Evolutionary conservation across 2,329 filamentous ascomycete species (phyloP), one percentile per base, ranked within the genome.

Genomic region (Claviceps citrina): DNA sequence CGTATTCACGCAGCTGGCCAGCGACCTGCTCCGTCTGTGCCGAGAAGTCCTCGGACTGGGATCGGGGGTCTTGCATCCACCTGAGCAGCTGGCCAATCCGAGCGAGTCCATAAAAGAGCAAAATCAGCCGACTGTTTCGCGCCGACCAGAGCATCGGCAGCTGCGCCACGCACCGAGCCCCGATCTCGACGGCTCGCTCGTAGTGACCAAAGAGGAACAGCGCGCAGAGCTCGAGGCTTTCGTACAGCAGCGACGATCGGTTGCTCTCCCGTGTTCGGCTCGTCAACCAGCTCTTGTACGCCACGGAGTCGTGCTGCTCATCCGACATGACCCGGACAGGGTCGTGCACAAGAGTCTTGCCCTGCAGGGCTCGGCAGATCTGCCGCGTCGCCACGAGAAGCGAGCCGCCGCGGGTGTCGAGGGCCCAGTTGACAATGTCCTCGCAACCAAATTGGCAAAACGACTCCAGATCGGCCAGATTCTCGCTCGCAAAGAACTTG

Each of bases 371-470:
- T 36, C 80, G 72, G 38, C 70, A 72, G 19, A 73, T 68, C 53
- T 87, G 82, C 37, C 78, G 65, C 3, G 79, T 66, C 3, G 72
- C 69, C 44, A 81, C 72, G 6, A 87, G 62, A 38, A 85, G 64
- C 0, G 76, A 75, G 2, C 83, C 83, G 13, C 83, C 83, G 43
- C 81, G 69, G 1, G 79, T 70, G 49, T 86, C 82, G 33, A 69
- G 64, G 35, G 76, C 65, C 82, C 82, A 87, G 37, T 79, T 75
- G 1, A 74, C 73, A 43, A 84, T 73, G 46, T 86, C 82, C 44
- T 85, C 73, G 44, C 78, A 80, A n/a, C 76, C 71, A 44, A 79
- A 83, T 36, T 76, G 70, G 49, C 79, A 81, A 52, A 76, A 83
- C 0, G 70, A 69, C 53, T 86, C 81, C 0, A 85, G 61, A 41